phyloP scores from a whole-genome alignment of 345 rosid genomes.

The Gossypium sturtianum region DNA sequence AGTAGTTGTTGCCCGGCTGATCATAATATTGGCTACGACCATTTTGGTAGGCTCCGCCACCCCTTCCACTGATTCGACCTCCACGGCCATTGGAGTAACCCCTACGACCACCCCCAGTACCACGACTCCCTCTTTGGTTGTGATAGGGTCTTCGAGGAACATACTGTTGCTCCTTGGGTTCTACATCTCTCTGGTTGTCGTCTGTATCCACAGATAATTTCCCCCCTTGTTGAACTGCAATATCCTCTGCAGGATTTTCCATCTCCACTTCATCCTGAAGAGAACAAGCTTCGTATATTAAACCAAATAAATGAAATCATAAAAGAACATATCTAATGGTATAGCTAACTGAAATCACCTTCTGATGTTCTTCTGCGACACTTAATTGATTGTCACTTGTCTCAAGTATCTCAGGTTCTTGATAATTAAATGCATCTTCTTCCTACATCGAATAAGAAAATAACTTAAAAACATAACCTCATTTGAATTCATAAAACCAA shows the following conservation, averaged over 20 bases:
- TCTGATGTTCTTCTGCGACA: constrained; percentile 33
- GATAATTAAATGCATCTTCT: constrained; percentile 30
- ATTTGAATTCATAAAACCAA: background rate
- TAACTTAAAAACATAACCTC: background rate
- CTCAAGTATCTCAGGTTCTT: constrained; percentile 42
- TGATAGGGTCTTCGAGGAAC: constrained; percentile 53
- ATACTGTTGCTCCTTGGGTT: constrained; percentile 62
- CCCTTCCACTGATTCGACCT: constrained; percentile 60
- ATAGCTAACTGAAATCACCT: constrained; percentile 30
- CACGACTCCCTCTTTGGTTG: constrained; percentile 42
- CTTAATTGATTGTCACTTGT: constrained; percentile 27
- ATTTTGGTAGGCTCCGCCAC: constrained; percentile 52
- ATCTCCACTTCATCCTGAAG: constrained; percentile 44
- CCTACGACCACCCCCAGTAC: constrained; percentile 56
- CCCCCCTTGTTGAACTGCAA: constrained; percentile 28
- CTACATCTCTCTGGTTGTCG: constrained; percentile 26
- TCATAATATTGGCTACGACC: constrained; percentile 62
- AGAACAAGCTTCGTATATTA: background rate
- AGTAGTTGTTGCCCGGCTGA: constrained; percentile 57
- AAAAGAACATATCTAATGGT: too few relatives aligned
- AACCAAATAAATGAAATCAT: background rate
- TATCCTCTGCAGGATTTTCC: constrained; percentile 39
- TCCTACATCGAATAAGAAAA: constrained; percentile 26
- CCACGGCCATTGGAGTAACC: constrained; percentile 72
- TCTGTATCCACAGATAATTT: constrained; percentile 36